Evolutionary conservation across 768 basidiomycete species (phyloP).

Genomic region (Agrocybe pediades): DNA sequence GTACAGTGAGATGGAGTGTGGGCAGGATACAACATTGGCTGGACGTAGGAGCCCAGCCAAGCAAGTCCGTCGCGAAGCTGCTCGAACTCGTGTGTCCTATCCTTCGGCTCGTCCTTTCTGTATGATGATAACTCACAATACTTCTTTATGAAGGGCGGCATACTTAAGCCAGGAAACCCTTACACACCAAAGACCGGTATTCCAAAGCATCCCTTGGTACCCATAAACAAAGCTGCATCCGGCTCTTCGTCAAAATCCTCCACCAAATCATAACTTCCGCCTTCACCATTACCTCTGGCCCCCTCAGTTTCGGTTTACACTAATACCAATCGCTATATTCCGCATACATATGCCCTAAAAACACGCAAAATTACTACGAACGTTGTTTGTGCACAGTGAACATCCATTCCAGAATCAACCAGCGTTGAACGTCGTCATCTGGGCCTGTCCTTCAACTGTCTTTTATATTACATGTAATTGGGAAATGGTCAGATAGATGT

Average conservation of each 20-base stretch:
- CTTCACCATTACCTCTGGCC: not conserved
- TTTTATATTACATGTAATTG: slow-evolving; percentile 12
- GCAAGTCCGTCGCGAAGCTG: slow-evolving; percentile 72
- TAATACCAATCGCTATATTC: not conserved
- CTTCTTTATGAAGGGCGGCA: slow-evolving; percentile 52
- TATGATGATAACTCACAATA: not conserved
- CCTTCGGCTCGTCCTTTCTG: not conserved
- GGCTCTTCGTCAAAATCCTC: not conserved
- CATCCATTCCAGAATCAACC: not conserved
- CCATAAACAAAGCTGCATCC: not conserved
- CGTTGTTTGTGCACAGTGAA: not conserved
- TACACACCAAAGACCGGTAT: slow-evolving; percentile 42
- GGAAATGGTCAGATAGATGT: slow-evolving; percentile 17
- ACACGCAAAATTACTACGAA: not conserved
- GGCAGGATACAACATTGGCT: slow-evolving; percentile 92
- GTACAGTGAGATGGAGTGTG: slow-evolving; percentile 88
- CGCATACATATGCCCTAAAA: not conserved
- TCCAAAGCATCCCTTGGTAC: slow-evolving; percentile 22
- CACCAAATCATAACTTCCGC: not conserved
- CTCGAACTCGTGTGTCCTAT: slow-evolving; percentile 69
- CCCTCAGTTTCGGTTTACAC: not conserved
- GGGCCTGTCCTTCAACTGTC: not conserved
- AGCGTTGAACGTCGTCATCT: slow-evolving; percentile 1
- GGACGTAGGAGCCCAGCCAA: slow-evolving; percentile 80
- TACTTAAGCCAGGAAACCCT: slow-evolving; percentile 58